Evolutionary conservation across 2,329 filamentous ascomycete species (phyloP), one percentile per base, ranked within the genome.

Genomic region (Helminthosporium solani): DNA sequence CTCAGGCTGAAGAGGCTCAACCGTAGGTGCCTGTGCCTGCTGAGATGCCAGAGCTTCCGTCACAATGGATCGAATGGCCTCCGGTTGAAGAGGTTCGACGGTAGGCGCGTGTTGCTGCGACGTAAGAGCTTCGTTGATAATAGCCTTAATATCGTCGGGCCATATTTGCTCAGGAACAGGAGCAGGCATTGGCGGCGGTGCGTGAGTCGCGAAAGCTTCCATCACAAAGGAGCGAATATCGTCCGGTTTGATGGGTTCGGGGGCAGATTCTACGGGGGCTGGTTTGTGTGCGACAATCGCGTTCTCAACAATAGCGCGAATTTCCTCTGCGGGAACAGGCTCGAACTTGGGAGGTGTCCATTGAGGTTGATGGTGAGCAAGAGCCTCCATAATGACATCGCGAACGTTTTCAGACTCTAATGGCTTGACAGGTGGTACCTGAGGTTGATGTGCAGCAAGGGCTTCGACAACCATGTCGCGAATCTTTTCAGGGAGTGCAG

Each of bases 401-500:
- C 55, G 49, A n/a, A 60, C 47, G 27, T 55, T 54, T 18, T 56
- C 57, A 7, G 52, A 28, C 27, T 53, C 41, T 34, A 53, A 9
- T 40, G 30, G 39, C 16, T 52, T 46, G 6, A 20, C 40, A 41
- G 57, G 39, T 34, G 53, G 39, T 34, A 53, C 50, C 20, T 44
- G 38, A 55, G 64, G 49, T 44, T 76, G 67, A 35, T 74, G 75
- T 48, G 73, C 66, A 38, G 72, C 69, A 35, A 96, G 72, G 3
- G 85, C 86, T 59, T 88, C 83, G 12, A 89, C 67, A 27, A 78
- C 66, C 33, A 74, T 71, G 33, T 68, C 67, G 54, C 75, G 76
- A 57, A 97, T 88, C 67, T 91, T 88, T 47, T 96, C 90, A 56
- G 90, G 72, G 54, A 56, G 52, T 21, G 66, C 41, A 25, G 61